Evolutionary conservation across 306 rosid species (phyloP).

Genomic region (Vigna trinervia): DNA sequence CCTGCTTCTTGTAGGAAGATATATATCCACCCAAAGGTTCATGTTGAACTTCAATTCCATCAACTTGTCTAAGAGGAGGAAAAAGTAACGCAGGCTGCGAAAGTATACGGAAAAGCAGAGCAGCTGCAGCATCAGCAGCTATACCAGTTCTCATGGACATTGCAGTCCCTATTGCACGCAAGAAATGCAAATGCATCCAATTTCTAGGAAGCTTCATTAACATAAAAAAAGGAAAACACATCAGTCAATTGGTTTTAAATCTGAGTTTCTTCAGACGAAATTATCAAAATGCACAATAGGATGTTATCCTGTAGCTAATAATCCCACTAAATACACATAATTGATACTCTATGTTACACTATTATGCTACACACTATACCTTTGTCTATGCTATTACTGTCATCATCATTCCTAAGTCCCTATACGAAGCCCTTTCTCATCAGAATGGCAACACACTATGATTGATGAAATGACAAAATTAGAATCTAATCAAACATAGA

Average conservation of each 20-base stretch:
- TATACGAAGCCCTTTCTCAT: too few species aligned
- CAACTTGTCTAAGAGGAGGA: slow-evolving; percentile 94
- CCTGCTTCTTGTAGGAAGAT: slow-evolving; percentile 93
- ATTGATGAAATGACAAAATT: too few species aligned
- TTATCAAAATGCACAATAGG: slow-evolving; percentile 27
- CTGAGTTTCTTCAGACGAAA: slow-evolving; percentile 21
- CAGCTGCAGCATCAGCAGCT: slow-evolving; percentile 99
- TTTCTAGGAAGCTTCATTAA: slow-evolving; percentile 89
- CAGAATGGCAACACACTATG: too few species aligned
- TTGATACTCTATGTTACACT: slow-evolving; percentile 16
- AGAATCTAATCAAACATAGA: too few species aligned
- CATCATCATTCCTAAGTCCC: too few species aligned
- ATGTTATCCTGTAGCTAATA: slow-evolving; percentile 18
- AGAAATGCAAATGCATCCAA: slow-evolving; percentile 99
- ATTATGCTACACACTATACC: too few species aligned
- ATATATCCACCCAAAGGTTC: slow-evolving; percentile 79
- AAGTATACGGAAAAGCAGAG: slow-evolving; percentile 92
- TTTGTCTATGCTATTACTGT: too few species aligned
- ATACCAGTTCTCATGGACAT: slow-evolving; percentile 98
- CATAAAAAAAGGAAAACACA: slow-evolving; percentile 34
- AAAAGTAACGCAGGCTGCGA: slow-evolving; percentile 97
- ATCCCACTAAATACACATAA: slow-evolving; percentile 21
- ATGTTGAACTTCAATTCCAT: slow-evolving; percentile 86
- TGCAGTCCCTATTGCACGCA: slow-evolving; percentile 99
- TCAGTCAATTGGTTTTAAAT: slow-evolving; percentile 31